Conservation (phyloP, 345 rosid genomes). For the Euphorbia lathyris region DNA sequence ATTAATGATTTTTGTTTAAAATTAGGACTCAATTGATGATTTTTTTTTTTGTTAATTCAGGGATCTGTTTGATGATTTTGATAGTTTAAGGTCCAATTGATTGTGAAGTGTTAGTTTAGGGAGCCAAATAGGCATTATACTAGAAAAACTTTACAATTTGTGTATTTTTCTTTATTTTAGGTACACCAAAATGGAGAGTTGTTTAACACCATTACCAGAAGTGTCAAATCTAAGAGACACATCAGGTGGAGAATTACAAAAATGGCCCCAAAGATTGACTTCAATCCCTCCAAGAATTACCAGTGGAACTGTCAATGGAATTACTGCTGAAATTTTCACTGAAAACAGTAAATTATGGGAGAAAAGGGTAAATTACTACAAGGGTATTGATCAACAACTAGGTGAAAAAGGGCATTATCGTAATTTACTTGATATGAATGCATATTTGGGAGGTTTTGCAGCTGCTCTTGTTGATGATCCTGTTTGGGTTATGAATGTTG, state of each 20-base stretch:
- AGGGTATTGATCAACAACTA: slow-evolving; percentile 56
- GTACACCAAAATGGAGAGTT: slow-evolving; percentile 81
- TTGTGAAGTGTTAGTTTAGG: too few relatives aligned
- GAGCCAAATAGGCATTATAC: too few relatives aligned
- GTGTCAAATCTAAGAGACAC: slow-evolving; percentile 50
- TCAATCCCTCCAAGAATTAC: slow-evolving; percentile 77
- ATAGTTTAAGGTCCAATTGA: too few relatives aligned
- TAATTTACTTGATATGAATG: slow-evolving; percentile 87
- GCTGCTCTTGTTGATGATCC: slow-evolving; percentile 74
- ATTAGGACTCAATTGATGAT: too few relatives aligned
- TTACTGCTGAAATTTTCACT: slow-evolving; percentile 45
- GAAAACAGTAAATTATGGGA: slow-evolving; percentile 67
- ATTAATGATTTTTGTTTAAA: too few relatives aligned
- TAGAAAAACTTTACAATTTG: too few relatives aligned
- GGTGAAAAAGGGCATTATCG: slow-evolving; percentile 72
- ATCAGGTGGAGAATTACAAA: slow-evolving; percentile 67
- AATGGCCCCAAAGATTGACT: slow-evolving; percentile 77
- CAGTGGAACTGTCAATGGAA: slow-evolving; percentile 49
- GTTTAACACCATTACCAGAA: slow-evolving; percentile 79
- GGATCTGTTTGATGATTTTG: too few relatives aligned
- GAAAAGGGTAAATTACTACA: slow-evolving; percentile 66
- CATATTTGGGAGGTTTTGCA: slow-evolving; percentile 78
- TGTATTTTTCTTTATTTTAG: slow-evolving; percentile 28
- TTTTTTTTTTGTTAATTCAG: too few relatives aligned
- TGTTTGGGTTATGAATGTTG: slow-evolving; percentile 82